Conservation (phyloP, 2,329 filamentous ascomycete species). For the Fusarium phyllophilum region DNA sequence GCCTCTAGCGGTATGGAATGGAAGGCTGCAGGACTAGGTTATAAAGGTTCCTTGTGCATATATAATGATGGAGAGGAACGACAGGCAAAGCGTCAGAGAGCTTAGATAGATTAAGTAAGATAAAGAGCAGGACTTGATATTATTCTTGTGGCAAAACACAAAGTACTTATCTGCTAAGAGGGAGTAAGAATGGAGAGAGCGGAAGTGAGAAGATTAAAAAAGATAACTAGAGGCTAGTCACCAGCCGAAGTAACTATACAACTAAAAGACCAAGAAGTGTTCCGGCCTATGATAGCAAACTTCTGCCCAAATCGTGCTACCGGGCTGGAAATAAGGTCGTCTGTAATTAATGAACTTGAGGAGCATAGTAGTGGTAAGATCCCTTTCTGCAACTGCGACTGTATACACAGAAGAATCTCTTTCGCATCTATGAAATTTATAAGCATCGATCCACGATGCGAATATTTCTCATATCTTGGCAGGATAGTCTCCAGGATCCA, state of each 20-base stretch:
- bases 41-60: rapidly evolving
- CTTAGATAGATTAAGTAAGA: not conserved
- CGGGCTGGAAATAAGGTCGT: not conserved
- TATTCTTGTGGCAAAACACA: too few species aligned
- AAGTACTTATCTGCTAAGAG: too few species aligned
- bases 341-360: not conserved
- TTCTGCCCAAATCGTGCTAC: not conserved
- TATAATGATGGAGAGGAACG: rapidly evolving
- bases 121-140: too few species aligned
- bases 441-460: not conserved
- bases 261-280: not conserved
- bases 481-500: not conserved
- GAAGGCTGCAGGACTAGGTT: rapidly evolving
- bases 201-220: too few species aligned
- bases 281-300: not conserved
- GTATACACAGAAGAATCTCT: not conserved
- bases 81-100: not conserved
- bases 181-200: too few species aligned
- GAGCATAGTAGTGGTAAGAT: not conserved
- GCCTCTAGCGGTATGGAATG: rapidly evolving
- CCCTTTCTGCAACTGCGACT: rapidly evolving
- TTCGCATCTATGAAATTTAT: not conserved
- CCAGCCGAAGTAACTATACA: rapidly evolving
- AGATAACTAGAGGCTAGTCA: too few species aligned
- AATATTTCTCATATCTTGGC: not conserved